Evolutionary conservation across 2,329 filamentous ascomycete species (phyloP).

Genomic region (Lizonia empirigonia): DNA sequence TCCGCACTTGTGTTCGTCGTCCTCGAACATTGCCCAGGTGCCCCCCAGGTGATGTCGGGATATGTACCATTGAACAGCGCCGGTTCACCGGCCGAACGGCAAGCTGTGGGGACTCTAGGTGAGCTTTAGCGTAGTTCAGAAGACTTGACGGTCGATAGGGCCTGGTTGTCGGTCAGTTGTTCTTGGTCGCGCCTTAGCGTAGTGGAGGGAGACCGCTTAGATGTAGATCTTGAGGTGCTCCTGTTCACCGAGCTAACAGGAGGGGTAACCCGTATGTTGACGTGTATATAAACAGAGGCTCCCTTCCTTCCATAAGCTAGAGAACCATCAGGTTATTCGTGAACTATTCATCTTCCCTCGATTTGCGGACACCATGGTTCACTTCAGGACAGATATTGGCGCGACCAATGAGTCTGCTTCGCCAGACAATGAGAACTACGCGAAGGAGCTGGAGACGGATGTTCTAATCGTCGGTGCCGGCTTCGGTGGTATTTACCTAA

Average conservation of each 20-base stretch:
- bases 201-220: not conserved
- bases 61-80: constrained; percentile 5
- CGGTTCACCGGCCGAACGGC: constrained; percentile 22
- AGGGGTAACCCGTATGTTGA: constrained; percentile 22
- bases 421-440: constrained; percentile 39
- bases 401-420: constrained; percentile 28
- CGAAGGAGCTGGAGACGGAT: constrained; percentile 45
- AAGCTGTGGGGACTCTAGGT: constrained; percentile 2
- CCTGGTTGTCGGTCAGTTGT: not conserved
- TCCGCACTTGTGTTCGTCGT: constrained; percentile 11
- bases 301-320: not conserved
- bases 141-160: constrained; percentile 3
- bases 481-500: constrained; percentile 51
- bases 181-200: constrained; percentile 4
- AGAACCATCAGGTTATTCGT: not conserved
- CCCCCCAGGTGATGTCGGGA: constrained; percentile 11
- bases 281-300: constrained; percentile 25
- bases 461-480: constrained; percentile 50
- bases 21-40: too few species aligned
- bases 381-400: constrained; percentile 42
- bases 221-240: constrained; percentile 18
- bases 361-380: constrained; percentile 31
- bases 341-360: not conserved
- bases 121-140: not conserved
- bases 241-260: constrained; percentile 14